A percentile compares a stretch with the other conserved stretches of the same genome.
Conservation (phyloP, 148 eudicot genomes). For the Rhododendron molle region DNA sequence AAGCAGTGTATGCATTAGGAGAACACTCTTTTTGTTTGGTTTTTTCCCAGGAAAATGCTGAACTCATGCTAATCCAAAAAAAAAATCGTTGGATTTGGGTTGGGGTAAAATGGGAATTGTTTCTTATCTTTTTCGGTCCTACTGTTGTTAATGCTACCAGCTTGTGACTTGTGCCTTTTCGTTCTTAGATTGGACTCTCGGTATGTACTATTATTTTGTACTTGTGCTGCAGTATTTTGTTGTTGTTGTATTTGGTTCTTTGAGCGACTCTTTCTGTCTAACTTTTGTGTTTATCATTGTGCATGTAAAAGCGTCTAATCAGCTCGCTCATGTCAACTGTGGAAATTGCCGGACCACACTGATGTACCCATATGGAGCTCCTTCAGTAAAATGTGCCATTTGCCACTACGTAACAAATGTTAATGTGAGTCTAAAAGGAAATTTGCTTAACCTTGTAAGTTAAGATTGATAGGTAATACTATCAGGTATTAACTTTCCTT, state of each 20-base stretch:
- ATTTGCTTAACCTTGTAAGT: not conserved
- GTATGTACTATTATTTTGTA: not conserved
- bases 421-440: conserved; percentile 45
- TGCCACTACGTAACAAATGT: conserved; percentile 76
- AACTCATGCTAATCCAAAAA: not conserved
- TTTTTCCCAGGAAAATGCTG: not conserved
- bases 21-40: not conserved
- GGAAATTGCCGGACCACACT: conserved; percentile 70
- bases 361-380: conserved; percentile 90
- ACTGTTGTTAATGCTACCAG: not conserved
- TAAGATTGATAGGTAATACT: not conserved
- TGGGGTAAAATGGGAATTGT: not conserved
- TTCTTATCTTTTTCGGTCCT: not conserved
- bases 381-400: conserved; percentile 89
- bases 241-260: not conserved
- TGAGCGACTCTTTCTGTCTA: not conserved
- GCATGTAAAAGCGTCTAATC: conserved; percentile 41
- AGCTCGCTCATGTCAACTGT: conserved; percentile 71
- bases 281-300: conserved; percentile 5
- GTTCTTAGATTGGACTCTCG: not conserved
- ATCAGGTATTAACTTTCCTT: not conserved
- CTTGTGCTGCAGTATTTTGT: not conserved
- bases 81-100: not conserved
- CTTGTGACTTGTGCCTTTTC: not conserved
- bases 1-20: not conserved